A percentile compares a stretch with the other conserved stretches of the same genome.
These are phyloP conservation scores for Friedmanniomyces simplex DNA, from an alignment of 495 filamentous ascomycete genomes.

Conservation along the genomic window DNA sequence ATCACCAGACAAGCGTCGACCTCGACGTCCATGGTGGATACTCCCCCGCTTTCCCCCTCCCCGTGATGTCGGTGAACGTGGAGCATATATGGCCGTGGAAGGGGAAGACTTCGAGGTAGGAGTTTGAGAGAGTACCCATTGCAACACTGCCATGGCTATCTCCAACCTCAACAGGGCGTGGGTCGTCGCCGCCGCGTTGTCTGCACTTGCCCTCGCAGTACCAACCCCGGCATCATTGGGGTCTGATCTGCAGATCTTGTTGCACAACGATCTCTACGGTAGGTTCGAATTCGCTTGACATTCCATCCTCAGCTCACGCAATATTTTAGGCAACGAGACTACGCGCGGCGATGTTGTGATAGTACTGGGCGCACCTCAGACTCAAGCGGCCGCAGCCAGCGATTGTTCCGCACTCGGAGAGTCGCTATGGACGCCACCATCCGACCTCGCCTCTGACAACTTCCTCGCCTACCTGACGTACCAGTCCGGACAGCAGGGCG, in stretches of 20 bases:
- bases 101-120: no score
- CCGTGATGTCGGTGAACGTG: neutral
- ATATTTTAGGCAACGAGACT: neutral
- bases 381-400: neutral
- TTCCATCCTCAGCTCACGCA: neutral
- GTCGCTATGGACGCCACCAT: neutral
- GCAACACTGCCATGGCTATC: neutral
- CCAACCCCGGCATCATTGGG: neutral
- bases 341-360: neutral
- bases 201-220: conserved; percentile 28
- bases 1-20: neutral
- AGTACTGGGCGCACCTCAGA: neutral
- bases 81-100: neutral
- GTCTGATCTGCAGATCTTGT: neutral
- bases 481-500: neutral
- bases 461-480: neutral
- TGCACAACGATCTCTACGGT: conserved; percentile 3
- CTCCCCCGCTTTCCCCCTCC: neutral
- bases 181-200: conserved; percentile 33
- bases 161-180: neutral
- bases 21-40: neutral
- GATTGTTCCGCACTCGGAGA: neutral
- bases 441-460: neutral
- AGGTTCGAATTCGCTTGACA: neutral
- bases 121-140: neutral